Base-by-base conservation (phyloP, 768 basidiomycete species). In the Paxillus involutus region DNA sequence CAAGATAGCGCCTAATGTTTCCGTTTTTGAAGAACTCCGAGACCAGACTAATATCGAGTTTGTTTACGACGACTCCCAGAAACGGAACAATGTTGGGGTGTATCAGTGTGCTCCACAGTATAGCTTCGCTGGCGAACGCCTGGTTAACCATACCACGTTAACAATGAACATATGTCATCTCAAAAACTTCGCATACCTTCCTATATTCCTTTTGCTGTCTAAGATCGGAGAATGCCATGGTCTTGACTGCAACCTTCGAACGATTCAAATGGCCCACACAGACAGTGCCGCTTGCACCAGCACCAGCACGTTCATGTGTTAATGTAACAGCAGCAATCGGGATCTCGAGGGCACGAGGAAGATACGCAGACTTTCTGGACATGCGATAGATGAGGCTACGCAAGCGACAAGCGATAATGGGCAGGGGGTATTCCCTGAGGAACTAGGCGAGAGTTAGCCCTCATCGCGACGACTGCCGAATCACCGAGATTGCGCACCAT, bases 1-100 rank as follows among this genome's bases (percentile, higher is more conserved):
- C 19, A 37, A 69, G 26, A 53, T 47, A 43, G 11, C 1, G 2
- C 37, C 17, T 59, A 32, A 71, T 36, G 37, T 58, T 63, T 9
- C 67, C 63, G 37, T 60, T 60, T 44, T 24, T 46, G 53, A 52
- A 67, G 46, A 58, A 70, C 3, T 37, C 47, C 6, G 69, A 64
- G 44, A 69, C 59, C 4, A 71, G 58, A 40, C 67, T 52, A 16
- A 69, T 45, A 24, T 47, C 17, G 8, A 41, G 12, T 11, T 42
- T 51, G 24, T 60, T 47, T 7, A 12, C 4, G 21, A 63, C 5
- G 36, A 62, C 43, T 1, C 71, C 71, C 2, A 55, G 12, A 45
- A 71, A 69, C 13, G 60, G 59, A 19, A 66, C 57, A 9, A 72
- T 63, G 19, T 71, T 64, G 13, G 57, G 41, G 53, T 71, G 70